Conservation (phyloP, 192 early-diverging fungal species). For the Entomortierella parvispora region DNA sequence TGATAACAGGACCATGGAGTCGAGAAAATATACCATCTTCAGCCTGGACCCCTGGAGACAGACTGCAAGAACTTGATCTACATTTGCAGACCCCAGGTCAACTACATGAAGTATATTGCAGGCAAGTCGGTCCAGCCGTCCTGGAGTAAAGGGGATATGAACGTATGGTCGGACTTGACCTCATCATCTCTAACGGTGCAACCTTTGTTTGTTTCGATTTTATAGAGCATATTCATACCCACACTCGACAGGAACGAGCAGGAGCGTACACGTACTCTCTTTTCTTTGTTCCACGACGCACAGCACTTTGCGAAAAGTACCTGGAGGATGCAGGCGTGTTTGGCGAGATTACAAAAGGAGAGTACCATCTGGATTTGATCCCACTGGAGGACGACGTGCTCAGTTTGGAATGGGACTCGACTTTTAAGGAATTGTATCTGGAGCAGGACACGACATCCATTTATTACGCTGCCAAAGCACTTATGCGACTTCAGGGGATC, state of each 20-base stretch:
- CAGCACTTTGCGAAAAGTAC: conserved; percentile 91
- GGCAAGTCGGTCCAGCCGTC: conserved; percentile 48
- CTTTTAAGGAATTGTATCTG: conserved; percentile 87
- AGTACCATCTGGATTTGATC: conserved; percentile 91
- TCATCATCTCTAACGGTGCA: no score
- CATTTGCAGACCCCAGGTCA: conserved; percentile 80
- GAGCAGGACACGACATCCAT: conserved; percentile 82
- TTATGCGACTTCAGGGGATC: conserved; percentile 91
- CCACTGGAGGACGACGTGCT: conserved; percentile 92
- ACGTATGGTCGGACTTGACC: no score
- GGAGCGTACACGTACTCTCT: conserved; percentile 68
- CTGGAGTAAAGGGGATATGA: neutral
- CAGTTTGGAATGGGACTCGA: conserved; percentile 86
- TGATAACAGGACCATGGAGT: conserved; percentile 92
- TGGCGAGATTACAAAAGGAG: conserved; percentile 86
- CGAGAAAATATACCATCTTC: conserved; percentile 91
- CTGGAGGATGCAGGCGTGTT: conserved; percentile 93
- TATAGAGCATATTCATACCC: conserved; percentile 39
- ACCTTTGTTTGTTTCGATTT: neutral
- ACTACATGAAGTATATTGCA: conserved; percentile 87
- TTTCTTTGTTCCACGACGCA: conserved; percentile 90
- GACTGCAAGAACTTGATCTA: conserved; percentile 85
- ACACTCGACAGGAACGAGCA: conserved; percentile 13
- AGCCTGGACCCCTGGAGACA: conserved; percentile 70
- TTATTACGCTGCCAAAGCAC: conserved; percentile 76